These are phyloP conservation scores for Pyrenula massariospora DNA, from an alignment of 495 filamentous ascomycete species.

Conservation along the genomic window DNA sequence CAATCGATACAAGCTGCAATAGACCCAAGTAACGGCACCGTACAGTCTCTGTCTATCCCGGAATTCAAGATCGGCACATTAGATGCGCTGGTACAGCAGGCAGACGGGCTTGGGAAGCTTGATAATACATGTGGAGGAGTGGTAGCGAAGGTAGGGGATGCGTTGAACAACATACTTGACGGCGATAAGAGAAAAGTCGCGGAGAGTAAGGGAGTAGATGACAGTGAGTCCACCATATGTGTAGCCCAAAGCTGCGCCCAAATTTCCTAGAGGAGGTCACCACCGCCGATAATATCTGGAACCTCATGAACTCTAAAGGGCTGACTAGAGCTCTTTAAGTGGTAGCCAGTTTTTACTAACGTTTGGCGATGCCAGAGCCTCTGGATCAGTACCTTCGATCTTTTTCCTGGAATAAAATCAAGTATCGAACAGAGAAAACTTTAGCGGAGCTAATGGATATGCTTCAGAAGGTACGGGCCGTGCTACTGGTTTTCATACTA, in stretches of 20 bases:
- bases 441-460: conserved; percentile 74
- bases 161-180: conserved; percentile 65
- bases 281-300: too few relatives aligned
- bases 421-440: conserved; percentile 85
- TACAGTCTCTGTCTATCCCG: conserved; percentile 70
- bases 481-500: neutral
- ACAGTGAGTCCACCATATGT: conserved; percentile 64
- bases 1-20: conserved; percentile 59
- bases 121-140: conserved; percentile 67
- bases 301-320: too few relatives aligned
- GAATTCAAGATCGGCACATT: conserved; percentile 96
- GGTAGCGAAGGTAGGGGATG: conserved; percentile 79
- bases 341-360: too few relatives aligned
- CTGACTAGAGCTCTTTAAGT: too few relatives aligned
- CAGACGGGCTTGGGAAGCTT: conserved; percentile 88
- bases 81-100: conserved; percentile 92
- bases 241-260: too few relatives aligned
- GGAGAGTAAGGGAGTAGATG: conserved; percentile 87
- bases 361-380: conserved; percentile 47
- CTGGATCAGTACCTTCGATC: conserved; percentile 82
- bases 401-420: conserved; percentile 93
- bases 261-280: too few relatives aligned
- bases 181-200: conserved; percentile 72
- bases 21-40: conserved; percentile 60
- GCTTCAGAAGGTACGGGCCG: conserved; percentile 61